Evolutionary conservation across 2,329 filamentous ascomycete species (phyloP).

Genomic region (Cladosporium sphaerospermum): DNA sequence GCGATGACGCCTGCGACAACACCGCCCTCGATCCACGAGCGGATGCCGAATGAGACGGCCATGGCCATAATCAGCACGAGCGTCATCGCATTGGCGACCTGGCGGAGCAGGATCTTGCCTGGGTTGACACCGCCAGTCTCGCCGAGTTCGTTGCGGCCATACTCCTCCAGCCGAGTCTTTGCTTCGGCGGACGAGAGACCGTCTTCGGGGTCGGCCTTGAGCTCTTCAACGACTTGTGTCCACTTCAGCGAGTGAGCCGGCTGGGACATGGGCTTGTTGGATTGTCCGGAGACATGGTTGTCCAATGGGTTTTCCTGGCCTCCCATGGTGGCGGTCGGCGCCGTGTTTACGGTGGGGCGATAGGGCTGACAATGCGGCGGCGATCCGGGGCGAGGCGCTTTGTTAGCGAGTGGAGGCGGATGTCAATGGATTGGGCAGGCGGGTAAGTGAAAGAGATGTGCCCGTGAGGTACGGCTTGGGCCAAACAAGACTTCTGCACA

Average conservation of each 20-base stretch:
- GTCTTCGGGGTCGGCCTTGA: slow-evolving; percentile 59
- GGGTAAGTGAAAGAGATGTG: neutral
- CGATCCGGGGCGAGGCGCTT: neutral
- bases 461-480: slow-evolving; percentile 7
- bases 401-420: neutral
- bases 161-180: slow-evolving; percentile 50
- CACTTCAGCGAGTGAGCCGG: slow-evolving; percentile 59
- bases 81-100: slow-evolving; percentile 73
- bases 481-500: slow-evolving; percentile 9
- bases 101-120: slow-evolving; percentile 66
- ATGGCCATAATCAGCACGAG: slow-evolving; percentile 49
- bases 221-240: slow-evolving; percentile 48
- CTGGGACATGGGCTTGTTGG: slow-evolving; percentile 49
- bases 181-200: slow-evolving; percentile 60
- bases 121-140: slow-evolving; percentile 61
- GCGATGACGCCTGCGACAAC: slow-evolving; percentile 42
- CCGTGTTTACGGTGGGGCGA: slow-evolving; percentile 4
- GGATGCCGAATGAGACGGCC: slow-evolving; percentile 43
- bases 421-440: slow-evolving; percentile 3
- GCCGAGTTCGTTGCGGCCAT: slow-evolving; percentile 65
- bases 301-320: slow-evolving; percentile 1
- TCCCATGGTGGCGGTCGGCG: slow-evolving; percentile 6
- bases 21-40: slow-evolving; percentile 44
- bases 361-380: slow-evolving; percentile 6
- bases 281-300: slow-evolving; percentile 31